Percentiles rank a stretch among this genome's conserved stretches.
phyloP scores from a whole-genome alignment of 1,139 yeast genomes.

The Candida anutae region DNA sequence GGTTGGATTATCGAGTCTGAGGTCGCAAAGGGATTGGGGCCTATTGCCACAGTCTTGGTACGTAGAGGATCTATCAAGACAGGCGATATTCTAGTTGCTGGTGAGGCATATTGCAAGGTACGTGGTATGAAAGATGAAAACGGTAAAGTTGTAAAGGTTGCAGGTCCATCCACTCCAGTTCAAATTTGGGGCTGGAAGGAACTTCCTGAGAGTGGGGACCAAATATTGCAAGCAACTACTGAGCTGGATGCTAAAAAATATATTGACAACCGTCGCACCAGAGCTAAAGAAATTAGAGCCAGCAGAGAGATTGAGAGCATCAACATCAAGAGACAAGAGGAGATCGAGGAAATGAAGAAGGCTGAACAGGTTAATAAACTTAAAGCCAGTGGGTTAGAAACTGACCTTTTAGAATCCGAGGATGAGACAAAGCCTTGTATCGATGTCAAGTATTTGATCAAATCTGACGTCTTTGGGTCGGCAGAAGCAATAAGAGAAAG shows the following conservation, averaged over 20 bases:
- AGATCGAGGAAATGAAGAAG: slow-evolving; percentile 38
- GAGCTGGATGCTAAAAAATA: slow-evolving; percentile 76
- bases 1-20: slow-evolving; percentile 91
- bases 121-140: slow-evolving; percentile 72
- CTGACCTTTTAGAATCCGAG: slow-evolving; percentile 28
- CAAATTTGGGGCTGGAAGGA: slow-evolving; percentile 95
- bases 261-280: slow-evolving; percentile 50
- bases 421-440: slow-evolving; percentile 19
- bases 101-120: slow-evolving; percentile 80
- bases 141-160: slow-evolving; percentile 56
- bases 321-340: slow-evolving; percentile 49
- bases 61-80: slow-evolving; percentile 68
- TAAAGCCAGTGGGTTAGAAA: slow-evolving; percentile 49
- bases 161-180: slow-evolving; percentile 87
- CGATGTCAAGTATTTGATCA: slow-evolving; percentile 57
- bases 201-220: slow-evolving; percentile 88
- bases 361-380: slow-evolving; percentile 48
- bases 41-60: slow-evolving; percentile 77
- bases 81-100: slow-evolving; percentile 75
- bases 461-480: slow-evolving; percentile 80
- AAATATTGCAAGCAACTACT: slow-evolving; percentile 63
- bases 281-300: slow-evolving; percentile 53
- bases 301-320: slow-evolving; percentile 61
- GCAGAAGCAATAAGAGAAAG: slow-evolving; percentile 65
- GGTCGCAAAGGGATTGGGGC: slow-evolving; percentile 76